Percentiles rank a stretch among this genome's conserved stretches.
These are phyloP conservation scores for Diplodia intermedia DNA, from an alignment of 2,329 filamentous ascomycete species.

Conservation along the genomic window DNA sequence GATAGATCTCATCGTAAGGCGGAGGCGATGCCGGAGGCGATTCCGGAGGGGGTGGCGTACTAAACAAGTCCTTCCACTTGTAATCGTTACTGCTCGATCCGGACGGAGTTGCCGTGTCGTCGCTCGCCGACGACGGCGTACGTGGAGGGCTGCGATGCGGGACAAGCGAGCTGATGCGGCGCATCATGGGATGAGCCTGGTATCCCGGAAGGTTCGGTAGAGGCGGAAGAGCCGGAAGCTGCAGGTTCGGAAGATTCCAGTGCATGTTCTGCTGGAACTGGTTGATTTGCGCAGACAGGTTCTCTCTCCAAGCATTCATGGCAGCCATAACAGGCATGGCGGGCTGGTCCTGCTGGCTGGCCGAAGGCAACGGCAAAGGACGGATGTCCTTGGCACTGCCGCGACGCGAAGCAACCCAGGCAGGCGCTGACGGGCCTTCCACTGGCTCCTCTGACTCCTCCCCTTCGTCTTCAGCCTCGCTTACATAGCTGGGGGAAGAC, in stretches of 20 bases:
- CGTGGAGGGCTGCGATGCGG: conserved; percentile 65
- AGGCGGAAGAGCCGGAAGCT: conserved; percentile 52
- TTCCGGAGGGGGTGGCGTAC: conserved; percentile 38
- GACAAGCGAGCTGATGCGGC: conserved; percentile 74
- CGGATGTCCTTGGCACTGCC: conserved; percentile 15
- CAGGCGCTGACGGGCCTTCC: conserved; percentile 10
- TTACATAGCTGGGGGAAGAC: conserved; percentile 28
- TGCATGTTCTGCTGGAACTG: conserved; percentile 76
- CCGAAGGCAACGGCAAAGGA: not conserved
- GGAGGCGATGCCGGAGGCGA: conserved; percentile 67
- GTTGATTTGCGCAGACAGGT: conserved; percentile 72
- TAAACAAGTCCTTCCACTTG: conserved; percentile 38
- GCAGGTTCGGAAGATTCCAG: conserved; percentile 69
- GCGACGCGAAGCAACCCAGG: conserved; percentile 28
- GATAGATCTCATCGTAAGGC: conserved; percentile 81
- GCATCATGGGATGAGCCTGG: conserved; percentile 72
- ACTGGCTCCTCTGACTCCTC: conserved; percentile 30
- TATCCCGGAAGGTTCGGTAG: conserved; percentile 68
- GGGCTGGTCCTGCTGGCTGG: conserved; percentile 7
- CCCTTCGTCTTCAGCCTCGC: conserved; percentile 30
- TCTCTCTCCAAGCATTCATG: conserved; percentile 68
- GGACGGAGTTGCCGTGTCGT: conserved; percentile 47
- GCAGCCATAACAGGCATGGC: conserved; percentile 52
- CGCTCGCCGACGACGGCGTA: conserved; percentile 18
- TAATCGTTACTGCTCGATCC: conserved; percentile 23